Base-by-base conservation (phyloP, 169 alveolate genomes). In the Babesia divergens region DNA sequence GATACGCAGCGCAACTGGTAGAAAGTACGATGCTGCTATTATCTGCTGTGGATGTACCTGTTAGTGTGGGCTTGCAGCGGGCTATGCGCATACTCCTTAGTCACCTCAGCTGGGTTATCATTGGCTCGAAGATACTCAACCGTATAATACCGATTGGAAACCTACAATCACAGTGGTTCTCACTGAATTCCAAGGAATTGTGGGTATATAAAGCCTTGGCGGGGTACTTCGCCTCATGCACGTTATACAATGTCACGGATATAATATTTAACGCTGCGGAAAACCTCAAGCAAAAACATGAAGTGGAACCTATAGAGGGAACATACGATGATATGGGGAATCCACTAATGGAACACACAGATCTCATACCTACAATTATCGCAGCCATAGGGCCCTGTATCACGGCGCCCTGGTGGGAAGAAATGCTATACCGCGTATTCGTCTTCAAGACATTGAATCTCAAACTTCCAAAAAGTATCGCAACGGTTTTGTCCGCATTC, bases 401-500 rank as follows among this genome's bases (percentile, higher is more conserved):
- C 50, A 77, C 89, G 31, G 91, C 91, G 3, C 89, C 91, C 31
- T 64, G 83, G 86, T 84, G 91, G 91, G 91, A 84, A 35, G 91
- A 84, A 50, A 40, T 80, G 42, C 51, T 84, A 11, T 84, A 84
- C 60, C 81, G 91, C 35, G 77, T 83, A 6, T 80, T 84, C 60
- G 54, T 51, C 11, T 72, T 80, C 51, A 77, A 74, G 60, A 8
- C 54, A 1, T 35, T 84, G 13, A 53, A 60, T n/a, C 31, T 28
- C 35, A 32, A 59, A 26, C 13, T 84, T 22, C 80, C 85, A n/a
- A 55, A 59, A 28, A 0, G 40, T 0, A 32, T 42, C 6, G 82
- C 91, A 2, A 51, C 74, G 24, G 28, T 38, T 1, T 14, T 65
- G 7, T 58, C 89, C 6, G 64, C 91, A 9, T 28, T 84, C 13